Conservation (phyloP, 768 basidiomycete genomes). For the Lepiota subincarnata region DNA sequence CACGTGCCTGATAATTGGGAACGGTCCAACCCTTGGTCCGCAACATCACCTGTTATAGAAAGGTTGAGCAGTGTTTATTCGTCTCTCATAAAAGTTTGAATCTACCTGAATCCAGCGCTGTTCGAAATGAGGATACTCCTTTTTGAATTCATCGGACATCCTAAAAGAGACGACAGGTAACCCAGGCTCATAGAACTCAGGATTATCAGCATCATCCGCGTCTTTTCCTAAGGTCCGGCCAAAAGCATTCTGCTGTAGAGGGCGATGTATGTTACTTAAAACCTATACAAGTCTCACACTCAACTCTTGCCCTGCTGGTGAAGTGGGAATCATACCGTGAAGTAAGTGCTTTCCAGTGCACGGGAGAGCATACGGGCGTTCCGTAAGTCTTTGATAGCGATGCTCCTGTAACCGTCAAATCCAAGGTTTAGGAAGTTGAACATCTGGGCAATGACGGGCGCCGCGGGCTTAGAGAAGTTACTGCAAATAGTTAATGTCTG, state of each 20-base stretch:
- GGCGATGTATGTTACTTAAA: constrained; percentile 53
- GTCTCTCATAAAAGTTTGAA: no score
- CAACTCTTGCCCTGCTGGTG: no score
- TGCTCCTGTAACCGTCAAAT: constrained; percentile 48
- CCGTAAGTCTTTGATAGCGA: constrained; percentile 47
- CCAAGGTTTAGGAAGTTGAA: constrained; percentile 63
- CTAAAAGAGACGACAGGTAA: constrained; percentile 67
- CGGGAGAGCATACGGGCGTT: constrained; percentile 64
- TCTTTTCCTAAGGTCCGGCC: no score
- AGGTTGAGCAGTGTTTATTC: no score
- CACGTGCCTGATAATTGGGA: constrained; percentile 46
- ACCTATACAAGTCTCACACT: constrained; percentile 18
- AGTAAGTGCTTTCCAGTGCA: constrained; percentile 56
- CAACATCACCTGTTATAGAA: constrained; percentile 29
- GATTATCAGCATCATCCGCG: constrained; percentile 14
- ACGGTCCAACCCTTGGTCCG: constrained; percentile 56
- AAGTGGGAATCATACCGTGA: constrained; percentile 17
- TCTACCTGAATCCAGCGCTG: constrained; percentile 51
- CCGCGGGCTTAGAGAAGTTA: constrained; percentile 53
- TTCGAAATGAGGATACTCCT: constrained; percentile 52
- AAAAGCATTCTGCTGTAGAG: constrained; percentile 17
- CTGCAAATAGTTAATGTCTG: no score
- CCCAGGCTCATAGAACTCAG: constrained; percentile 48
- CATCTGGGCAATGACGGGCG: constrained; percentile 60
- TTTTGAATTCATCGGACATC: constrained; percentile 53